Evolutionary conservation across 768 basidiomycete species (phyloP).

Genomic region (Nidula microcarpa): DNA sequence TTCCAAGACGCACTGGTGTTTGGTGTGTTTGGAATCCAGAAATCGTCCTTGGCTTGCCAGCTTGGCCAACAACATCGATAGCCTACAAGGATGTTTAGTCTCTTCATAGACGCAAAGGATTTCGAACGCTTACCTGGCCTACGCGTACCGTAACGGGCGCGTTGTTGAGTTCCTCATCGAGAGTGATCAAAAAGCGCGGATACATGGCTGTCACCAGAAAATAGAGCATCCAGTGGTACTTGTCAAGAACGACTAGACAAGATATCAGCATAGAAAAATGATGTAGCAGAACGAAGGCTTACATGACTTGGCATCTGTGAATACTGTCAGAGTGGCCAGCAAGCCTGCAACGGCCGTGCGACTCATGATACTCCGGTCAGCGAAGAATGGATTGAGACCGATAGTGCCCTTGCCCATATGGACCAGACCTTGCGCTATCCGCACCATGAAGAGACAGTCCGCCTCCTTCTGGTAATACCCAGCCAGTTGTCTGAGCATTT

Average conservation of each 20-base stretch:
- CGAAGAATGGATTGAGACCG: slow-evolving; percentile 95
- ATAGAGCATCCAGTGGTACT: slow-evolving; percentile 98
- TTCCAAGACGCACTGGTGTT: slow-evolving; percentile 92
- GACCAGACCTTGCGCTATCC: slow-evolving; percentile 94
- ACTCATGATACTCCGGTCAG: slow-evolving; percentile 87
- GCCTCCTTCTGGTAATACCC: slow-evolving; percentile 99
- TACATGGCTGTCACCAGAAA: slow-evolving; percentile 97
- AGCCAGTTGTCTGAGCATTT: slow-evolving; percentile 95
- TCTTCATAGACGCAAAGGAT: neutral
- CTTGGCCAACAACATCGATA: slow-evolving; percentile 96
- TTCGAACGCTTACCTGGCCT: slow-evolving; percentile 61
- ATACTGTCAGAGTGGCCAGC: slow-evolving; percentile 83
- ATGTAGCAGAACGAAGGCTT: slow-evolving; percentile 30
- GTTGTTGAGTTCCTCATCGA: slow-evolving; percentile 87
- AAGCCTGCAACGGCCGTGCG: slow-evolving; percentile 87
- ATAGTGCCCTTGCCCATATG: slow-evolving; percentile 99
- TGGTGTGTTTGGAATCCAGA: slow-evolving; percentile 98
- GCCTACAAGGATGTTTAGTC: slow-evolving; percentile 47
- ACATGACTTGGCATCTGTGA: slow-evolving; percentile 94
- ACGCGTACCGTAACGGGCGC: slow-evolving; percentile 92
- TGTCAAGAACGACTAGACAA: slow-evolving; percentile 85
- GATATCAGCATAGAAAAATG: neutral
- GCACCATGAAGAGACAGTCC: slow-evolving; percentile 94
- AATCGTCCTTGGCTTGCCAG: slow-evolving; percentile 94
- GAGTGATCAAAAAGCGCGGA: slow-evolving; percentile 95